Percentiles rank a stretch among this genome's conserved stretches.
phyloP scores from a whole-genome alignment of 75 land plant genomes.

The Cryptomeria japonica region DNA sequence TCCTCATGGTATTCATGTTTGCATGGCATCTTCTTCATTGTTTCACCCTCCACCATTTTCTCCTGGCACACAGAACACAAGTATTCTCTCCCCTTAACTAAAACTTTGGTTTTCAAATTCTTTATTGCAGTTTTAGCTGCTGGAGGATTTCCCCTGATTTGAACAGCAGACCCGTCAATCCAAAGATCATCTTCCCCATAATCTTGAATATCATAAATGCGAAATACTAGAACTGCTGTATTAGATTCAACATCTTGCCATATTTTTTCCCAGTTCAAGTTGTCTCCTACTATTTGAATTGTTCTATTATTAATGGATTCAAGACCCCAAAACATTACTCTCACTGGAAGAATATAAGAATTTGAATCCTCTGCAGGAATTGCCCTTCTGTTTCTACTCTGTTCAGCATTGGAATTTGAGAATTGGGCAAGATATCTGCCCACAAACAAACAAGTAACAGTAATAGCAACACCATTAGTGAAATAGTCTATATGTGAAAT shows the following conservation, averaged over 20 bases:
- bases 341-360: not conserved
- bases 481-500: not conserved
- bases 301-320: not conserved
- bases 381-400: not conserved
- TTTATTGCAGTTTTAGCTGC: not conserved
- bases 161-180: not conserved
- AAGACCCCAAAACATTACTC: not conserved
- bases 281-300: not conserved
- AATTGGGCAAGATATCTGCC: not conserved
- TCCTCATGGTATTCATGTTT: slow-evolving; percentile 18
- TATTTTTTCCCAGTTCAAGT: not conserved
- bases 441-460: not conserved
- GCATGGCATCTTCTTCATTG: slow-evolving; percentile 18
- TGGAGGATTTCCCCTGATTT: not conserved
- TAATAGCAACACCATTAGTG: not conserved
- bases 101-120: not conserved
- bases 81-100: not conserved
- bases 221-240: too few species aligned
- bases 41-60: not conserved
- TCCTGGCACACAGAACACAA: slow-evolving; percentile 14
- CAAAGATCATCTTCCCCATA: too few species aligned
- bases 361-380: not conserved
- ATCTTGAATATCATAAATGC: too few species aligned
- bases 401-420: not conserved
- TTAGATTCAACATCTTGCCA: too few species aligned